phyloP scores from a whole-genome alignment of 495 filamentous ascomycete species.

The Penicillium goetzii region DNA sequence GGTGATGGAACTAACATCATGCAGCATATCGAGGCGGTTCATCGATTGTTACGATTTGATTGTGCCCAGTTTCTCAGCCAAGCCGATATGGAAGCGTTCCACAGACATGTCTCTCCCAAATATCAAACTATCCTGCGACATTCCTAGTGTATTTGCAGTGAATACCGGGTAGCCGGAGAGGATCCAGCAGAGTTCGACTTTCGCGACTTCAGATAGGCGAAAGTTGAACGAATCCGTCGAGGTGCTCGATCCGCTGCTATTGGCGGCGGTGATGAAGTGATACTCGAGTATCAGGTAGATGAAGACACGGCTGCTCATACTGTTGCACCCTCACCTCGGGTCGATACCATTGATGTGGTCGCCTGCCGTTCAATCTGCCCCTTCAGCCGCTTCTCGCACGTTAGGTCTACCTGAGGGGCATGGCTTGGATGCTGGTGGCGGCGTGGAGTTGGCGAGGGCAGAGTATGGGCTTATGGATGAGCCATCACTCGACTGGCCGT shows the following conservation, averaged over 20 bases:
- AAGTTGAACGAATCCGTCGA: conserved; percentile 2
- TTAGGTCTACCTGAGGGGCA: neutral
- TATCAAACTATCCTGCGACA: neutral
- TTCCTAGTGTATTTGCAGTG: neutral
- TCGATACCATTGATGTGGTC: conserved; percentile 3
- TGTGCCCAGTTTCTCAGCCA: neutral
- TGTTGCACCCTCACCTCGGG: neutral
- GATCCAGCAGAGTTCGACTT: conserved; percentile 2
- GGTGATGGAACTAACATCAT: too few species aligned
- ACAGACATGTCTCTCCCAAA: neutral
- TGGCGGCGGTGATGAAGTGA: neutral
- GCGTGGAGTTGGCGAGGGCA: neutral
- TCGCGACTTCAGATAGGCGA: neutral
- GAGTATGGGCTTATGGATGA: too few species aligned
- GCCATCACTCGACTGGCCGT: neutral
- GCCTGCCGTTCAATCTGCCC: neutral
- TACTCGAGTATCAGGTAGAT: neutral
- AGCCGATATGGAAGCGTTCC: neutral
- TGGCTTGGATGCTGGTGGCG: neutral
- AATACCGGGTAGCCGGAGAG: neutral
- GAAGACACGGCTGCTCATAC: neutral
- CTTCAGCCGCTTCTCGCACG: neutral
- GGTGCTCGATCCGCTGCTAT: neutral
- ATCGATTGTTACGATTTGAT: too few species aligned
- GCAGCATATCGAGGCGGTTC: too few species aligned